Evolutionary conservation across 2,329 filamentous ascomycete species (phyloP).

Genomic region (Xylariaceae sp.): DNA sequence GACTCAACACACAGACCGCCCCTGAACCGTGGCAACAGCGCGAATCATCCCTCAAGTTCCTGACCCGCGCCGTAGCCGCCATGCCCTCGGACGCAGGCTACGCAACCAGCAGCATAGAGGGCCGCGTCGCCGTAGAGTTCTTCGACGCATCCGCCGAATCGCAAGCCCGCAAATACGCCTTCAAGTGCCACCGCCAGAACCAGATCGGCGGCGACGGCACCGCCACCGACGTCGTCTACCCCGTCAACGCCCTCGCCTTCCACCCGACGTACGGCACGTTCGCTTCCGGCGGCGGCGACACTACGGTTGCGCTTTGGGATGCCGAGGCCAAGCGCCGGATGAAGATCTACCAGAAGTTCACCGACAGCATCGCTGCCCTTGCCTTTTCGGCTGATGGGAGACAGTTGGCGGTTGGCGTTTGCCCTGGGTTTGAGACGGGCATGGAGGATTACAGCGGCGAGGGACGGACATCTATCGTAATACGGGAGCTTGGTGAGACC

Average conservation of each 20-base stretch:
- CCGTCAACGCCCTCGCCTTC: constrained; percentile 86
- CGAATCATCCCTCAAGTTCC: constrained; percentile 93
- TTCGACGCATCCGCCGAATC: constrained; percentile 87
- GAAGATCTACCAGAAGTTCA: constrained; percentile 82
- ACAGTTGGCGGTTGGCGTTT: constrained; percentile 75
- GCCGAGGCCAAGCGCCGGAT: constrained; percentile 86
- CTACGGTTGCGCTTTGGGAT: constrained; percentile 91
- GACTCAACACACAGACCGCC: constrained; percentile 50
- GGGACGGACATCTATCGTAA: constrained; percentile 72
- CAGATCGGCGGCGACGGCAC: constrained; percentile 52
- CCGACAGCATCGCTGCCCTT: constrained; percentile 73
- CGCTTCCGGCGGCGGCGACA: constrained; percentile 84
- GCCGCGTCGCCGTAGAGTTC: constrained; percentile 94
- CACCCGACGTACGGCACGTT: constrained; percentile 83
- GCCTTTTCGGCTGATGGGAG: constrained; percentile 76
- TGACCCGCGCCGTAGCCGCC: constrained; percentile 87
- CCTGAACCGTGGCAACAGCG: constrained; percentile 80
- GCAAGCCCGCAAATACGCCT: constrained; percentile 92
- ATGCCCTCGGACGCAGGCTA: constrained; percentile 98
- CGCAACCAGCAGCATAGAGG: constrained; percentile 88
- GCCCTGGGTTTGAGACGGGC: constrained; percentile 84
- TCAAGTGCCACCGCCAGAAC: constrained; percentile 93
- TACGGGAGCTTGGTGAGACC: constrained; percentile 80
- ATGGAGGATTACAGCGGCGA: constrained; percentile 74
- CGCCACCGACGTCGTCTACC: constrained; percentile 79